Base-by-base conservation (phyloP, 2,329 filamentous ascomycete genomes). In the Colletotrichum liaoningense region DNA sequence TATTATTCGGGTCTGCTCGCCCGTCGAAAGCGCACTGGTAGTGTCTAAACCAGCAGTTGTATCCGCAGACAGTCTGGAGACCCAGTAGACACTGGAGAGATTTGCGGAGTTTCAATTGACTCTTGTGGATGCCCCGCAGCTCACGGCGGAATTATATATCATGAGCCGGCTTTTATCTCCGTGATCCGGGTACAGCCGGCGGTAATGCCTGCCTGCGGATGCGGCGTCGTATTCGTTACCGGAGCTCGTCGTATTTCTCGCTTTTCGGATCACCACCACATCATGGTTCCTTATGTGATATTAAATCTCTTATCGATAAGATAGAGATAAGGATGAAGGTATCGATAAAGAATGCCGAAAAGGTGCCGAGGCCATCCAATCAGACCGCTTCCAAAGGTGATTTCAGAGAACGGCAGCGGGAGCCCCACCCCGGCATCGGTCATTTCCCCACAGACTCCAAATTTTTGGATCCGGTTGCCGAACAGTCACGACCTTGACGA, bases 391-490 rank as follows among this genome's bases (percentile, higher is more conserved):
- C 66, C n/a, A 63, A 70, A 55, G 42, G 52, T 49, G 55, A 70
- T 70, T 73, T 55, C 54, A 30, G n/a, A 11, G 16, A 33, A 26
- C 16, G 33, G 65, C 67, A 33, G 42, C 59, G 70, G 70, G 46
- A 16, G 49, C 55, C 70, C 70, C 70, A 73, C 33, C 33, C 68
- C 59, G 26, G 60, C 33, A 35, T 22, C 67, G 42, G 55, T 55
- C 19, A 38, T 26, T 19, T 33, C 66, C 70, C 70, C 70, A 69
- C 49, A 55, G 24, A 28, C 66, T 60, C 70, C 70, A 73, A 69
- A 65, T 49, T 59, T 69, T 64, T 69, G 66, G 70, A 49, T 49
- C 42, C 42, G 42, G 42, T 8, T 49, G 19, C 42, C 42, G 42
- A 49, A 49, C 42, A 49, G 42, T 49, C 42, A 49, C 19, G 42